Percentiles rank a stretch among this genome's conserved stretches.
Conservation (phyloP, 805 yeast species). For the Ogataea ganodermae region DNA sequence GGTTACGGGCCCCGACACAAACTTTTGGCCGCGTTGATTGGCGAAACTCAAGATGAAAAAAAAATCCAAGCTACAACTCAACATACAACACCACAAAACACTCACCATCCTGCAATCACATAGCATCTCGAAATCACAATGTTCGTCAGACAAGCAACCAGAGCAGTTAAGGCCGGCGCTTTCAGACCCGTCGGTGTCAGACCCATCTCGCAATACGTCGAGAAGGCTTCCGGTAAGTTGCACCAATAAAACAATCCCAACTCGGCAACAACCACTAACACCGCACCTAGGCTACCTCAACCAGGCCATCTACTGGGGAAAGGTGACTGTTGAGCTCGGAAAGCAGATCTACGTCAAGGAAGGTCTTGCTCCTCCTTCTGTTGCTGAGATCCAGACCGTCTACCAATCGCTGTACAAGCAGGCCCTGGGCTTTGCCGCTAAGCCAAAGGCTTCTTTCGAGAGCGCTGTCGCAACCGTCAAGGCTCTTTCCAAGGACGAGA, state of each 20-base stretch:
- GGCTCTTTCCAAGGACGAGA: constrained; percentile 50
- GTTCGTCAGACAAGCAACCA: constrained; percentile 38
- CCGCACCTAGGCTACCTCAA: constrained; percentile 40
- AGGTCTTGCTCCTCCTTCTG: constrained; percentile 88
- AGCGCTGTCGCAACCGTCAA: constrained; percentile 46
- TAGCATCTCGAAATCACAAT: constrained; percentile 17
- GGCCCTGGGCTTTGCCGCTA: constrained; percentile 45
- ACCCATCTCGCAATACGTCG: constrained; percentile 40
- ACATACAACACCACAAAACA: background rate
- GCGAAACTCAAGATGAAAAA: constrained; percentile 15
- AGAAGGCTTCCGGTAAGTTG: constrained; percentile 40
- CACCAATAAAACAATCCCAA: background rate
- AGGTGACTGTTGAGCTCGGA: constrained; percentile 53
- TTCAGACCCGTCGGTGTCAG: constrained; percentile 37
- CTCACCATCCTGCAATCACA: background rate
- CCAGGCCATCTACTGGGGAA: constrained; percentile 76
- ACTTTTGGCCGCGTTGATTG: constrained; percentile 19
- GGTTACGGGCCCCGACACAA: constrained; percentile 14
- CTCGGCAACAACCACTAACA: constrained; percentile 6
- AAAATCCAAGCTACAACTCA: background rate
- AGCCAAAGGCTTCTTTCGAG: constrained; percentile 61
- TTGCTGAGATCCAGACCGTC: constrained; percentile 73
- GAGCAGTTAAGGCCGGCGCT: constrained; percentile 30
- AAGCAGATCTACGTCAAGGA: constrained; percentile 88
- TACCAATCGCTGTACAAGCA: constrained; percentile 57